These are phyloP conservation scores for Dioscorea dumetorum DNA, from an alignment of 106 monocot genomes.

Conservation along the genomic window DNA sequence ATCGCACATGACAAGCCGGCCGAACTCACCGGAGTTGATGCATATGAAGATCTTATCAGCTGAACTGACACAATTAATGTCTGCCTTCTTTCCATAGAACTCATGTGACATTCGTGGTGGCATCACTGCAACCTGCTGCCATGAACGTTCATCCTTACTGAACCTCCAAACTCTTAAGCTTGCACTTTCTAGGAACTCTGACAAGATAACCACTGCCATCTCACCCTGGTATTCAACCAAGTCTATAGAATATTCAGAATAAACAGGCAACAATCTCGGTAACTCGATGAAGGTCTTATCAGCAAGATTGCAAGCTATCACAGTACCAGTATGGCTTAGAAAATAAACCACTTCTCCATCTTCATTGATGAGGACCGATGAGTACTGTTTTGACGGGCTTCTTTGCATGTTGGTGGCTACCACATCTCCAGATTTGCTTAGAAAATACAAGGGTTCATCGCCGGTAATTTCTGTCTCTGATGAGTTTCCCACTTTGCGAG, in stretches of 20 bases:
- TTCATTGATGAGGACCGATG: conserved; percentile 47
- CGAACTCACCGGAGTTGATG: conserved; percentile 43
- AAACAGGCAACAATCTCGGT: conserved; percentile 57
- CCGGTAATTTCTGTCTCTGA: conserved; percentile 5
- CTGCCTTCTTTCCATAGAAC: conserved; percentile 57
- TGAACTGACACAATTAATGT: conserved; percentile 69
- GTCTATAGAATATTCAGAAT: conserved; percentile 66
- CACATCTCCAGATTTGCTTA: conserved; percentile 81
- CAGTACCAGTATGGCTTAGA: conserved; percentile 55
- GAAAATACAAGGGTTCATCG: conserved; percentile 59
- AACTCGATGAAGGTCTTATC: conserved; percentile 31
- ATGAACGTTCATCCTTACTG: conserved; percentile 18
- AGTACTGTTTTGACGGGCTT: conserved; percentile 75
- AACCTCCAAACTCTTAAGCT: conserved; percentile 73
- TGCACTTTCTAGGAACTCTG: conserved; percentile 68
- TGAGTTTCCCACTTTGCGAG: conserved; percentile 13
- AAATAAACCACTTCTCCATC: conserved; percentile 51
- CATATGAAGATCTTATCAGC: conserved; percentile 60
- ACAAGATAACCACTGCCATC: conserved; percentile 46
- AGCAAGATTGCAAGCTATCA: conserved; percentile 46
- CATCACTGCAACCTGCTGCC: conserved; percentile 75
- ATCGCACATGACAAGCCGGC: conserved; percentile 44
- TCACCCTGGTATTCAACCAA: conserved; percentile 52
- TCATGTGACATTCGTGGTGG: conserved; percentile 76
- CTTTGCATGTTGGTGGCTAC: conserved; percentile 76